Evolutionary conservation across 371 early-diverging fungal species (phyloP).

Genomic region (Mortierella polycephala): DNA sequence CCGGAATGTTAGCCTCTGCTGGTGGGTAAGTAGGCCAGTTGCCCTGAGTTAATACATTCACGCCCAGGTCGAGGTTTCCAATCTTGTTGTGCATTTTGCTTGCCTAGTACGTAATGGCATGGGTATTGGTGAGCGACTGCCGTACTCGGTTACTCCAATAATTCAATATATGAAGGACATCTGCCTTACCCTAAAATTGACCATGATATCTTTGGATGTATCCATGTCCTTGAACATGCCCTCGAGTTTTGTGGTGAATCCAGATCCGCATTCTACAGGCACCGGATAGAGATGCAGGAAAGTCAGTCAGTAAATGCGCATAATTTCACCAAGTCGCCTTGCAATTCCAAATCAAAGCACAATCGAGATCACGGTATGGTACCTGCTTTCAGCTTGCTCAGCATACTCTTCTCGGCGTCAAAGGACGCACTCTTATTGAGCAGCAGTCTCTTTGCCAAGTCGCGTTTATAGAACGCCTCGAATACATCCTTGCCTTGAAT

Average conservation of each 20-base stretch:
- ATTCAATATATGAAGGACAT: slow-evolving; percentile 15
- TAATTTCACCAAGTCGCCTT: background rate
- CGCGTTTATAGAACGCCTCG: slow-evolving; percentile 94
- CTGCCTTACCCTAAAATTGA: slow-evolving; percentile 65
- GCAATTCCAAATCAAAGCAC: background rate
- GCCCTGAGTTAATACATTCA: slow-evolving; percentile 86
- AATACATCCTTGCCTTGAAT: slow-evolving; percentile 95
- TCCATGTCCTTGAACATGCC: slow-evolving; percentile 95
- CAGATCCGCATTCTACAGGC: slow-evolving; percentile 84
- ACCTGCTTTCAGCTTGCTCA: slow-evolving; percentile 84
- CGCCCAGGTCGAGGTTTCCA: slow-evolving; percentile 62
- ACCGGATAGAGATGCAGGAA: background rate
- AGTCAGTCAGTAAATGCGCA: background rate
- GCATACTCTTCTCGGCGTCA: slow-evolving; percentile 87
- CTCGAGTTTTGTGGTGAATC: slow-evolving; percentile 90
- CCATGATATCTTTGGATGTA: slow-evolving; percentile 75
- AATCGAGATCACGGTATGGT: slow-evolving; percentile 5
- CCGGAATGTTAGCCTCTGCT: slow-evolving; percentile 71
- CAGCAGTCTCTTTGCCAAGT: slow-evolving; percentile 89
- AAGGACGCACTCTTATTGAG: slow-evolving; percentile 78
- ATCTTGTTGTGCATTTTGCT: slow-evolving; percentile 53
- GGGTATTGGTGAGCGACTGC: slow-evolving; percentile 47
- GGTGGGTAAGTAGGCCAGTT: slow-evolving; percentile 92
- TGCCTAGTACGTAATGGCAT: slow-evolving; percentile 30
- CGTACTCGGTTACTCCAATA: slow-evolving; percentile 58